Evolutionary conservation across 208 protist species (phyloP), one percentile per base, ranked within the genome.

Genomic region (Wallacemonas sp.): DNA sequence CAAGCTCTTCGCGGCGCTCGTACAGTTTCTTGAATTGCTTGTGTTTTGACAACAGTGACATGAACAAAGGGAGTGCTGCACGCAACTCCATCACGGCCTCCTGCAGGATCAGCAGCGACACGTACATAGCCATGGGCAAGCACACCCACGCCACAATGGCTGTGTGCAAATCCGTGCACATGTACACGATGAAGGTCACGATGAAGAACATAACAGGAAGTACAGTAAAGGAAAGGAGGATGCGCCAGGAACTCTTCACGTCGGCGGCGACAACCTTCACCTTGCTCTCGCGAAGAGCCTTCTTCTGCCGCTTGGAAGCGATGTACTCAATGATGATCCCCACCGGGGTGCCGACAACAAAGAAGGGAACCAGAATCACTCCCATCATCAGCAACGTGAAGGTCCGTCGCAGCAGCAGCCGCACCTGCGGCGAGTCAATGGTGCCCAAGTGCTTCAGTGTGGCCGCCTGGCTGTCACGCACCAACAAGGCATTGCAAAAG

Each of bases 191-290:
- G 22, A 89, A 57, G 10, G 81, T 73, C 32, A 93, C 68, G 33
- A 89, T 27, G 36, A 81, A 54, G 44, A 94, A 83, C 29, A 76
- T 73, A 6, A 79, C 30, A 10, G 88, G 89, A 22, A 94, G 77
- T 3, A 85, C 59, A 19, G 79, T 68, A 42, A 94, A 92, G 32
- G 74, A 81, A 13, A 87, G 71, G 42, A 89, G 63, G 12, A 97
- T 52, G 74, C 95, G 96, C 73, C 86, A 94, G 26, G 89, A 94
- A 22, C 92, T 92, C 61, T 89, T 87, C 22, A 98, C 94, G 62
- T 98, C 94, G 0, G 76, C 77, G 21, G 88, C 94, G 10, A 87
- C 78, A 34, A 97, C 79, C 75, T 98, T 98, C 17, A 98, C 92
- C 8, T 58, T 86, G 59, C 90, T 96, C 57, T 70, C 78, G 21